Evolutionary conservation across 108 stramenopile species (phyloP).

Genomic region (Skeletonema tropicum): DNA sequence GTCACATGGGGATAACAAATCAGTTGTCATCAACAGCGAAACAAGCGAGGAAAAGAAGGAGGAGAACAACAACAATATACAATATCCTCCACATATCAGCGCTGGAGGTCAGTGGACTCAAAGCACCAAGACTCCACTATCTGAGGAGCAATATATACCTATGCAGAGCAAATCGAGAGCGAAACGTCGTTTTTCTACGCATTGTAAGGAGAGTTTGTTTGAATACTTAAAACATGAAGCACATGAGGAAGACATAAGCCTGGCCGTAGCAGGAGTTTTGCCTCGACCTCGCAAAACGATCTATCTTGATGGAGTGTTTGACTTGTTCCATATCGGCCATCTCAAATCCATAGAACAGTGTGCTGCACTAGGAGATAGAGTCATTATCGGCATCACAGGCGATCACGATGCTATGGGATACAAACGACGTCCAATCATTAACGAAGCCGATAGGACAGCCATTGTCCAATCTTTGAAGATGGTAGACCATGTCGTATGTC

Average conservation of each 20-base stretch:
- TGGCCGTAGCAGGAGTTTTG: slow-evolving; percentile 5
- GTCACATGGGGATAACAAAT: slow-evolving; percentile 33
- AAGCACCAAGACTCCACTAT: slow-evolving; percentile 44
- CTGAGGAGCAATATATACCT: slow-evolving; percentile 70
- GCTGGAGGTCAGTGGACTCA: slow-evolving; percentile 65
- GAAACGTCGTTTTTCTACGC: slow-evolving; percentile 52
- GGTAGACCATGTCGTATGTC: slow-evolving; percentile 68
- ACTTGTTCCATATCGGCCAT: slow-evolving; percentile 82
- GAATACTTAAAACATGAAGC: slow-evolving; percentile 49
- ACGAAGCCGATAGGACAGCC: slow-evolving; percentile 57
- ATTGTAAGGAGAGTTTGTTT: slow-evolving; percentile 37
- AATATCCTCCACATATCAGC: slow-evolving; percentile 38
- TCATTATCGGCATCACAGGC: slow-evolving; percentile 75
- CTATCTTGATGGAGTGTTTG: slow-evolving; percentile 82
- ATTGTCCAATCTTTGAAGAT: slow-evolving; percentile 54
- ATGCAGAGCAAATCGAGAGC: slow-evolving; percentile 62
- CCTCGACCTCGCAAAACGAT: slow-evolving; percentile 47
- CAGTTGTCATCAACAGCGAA: neutral
- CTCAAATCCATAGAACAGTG: slow-evolving; percentile 72
- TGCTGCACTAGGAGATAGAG: slow-evolving; percentile 47
- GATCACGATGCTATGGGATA: slow-evolving; percentile 72
- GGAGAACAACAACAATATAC: neutral
- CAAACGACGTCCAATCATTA: slow-evolving; percentile 69
- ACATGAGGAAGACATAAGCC: slow-evolving; percentile 27
- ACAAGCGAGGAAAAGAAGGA: slow-evolving; percentile 15